phyloP scores from a whole-genome alignment of 495 filamentous ascomycete genomes.

The Entonaema liquescens region DNA sequence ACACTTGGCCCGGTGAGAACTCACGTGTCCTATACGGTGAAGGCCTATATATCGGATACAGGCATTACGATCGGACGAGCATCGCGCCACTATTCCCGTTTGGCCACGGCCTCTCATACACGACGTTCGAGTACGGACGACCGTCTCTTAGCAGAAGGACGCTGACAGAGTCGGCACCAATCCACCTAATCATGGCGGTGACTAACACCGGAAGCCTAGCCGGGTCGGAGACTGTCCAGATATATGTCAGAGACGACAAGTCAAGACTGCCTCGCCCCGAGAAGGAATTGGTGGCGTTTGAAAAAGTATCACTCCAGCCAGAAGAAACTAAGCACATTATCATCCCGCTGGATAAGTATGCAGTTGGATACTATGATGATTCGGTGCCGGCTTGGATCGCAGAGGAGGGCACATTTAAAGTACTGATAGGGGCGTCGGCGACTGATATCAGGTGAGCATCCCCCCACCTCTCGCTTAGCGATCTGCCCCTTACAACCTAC shows the following conservation, averaged over 20 bases:
- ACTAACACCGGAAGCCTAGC: constrained; percentile 71
- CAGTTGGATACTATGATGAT: constrained; percentile 84
- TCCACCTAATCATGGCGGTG: constrained; percentile 70
- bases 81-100: constrained; percentile 77
- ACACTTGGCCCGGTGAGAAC: constrained; percentile 87
- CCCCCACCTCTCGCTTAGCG: constrained; percentile 30
- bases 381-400: constrained; percentile 74
- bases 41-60: constrained; percentile 84
- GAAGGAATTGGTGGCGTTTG: constrained; percentile 82
- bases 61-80: constrained; percentile 78
- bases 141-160: constrained; percentile 61
- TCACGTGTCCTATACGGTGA: constrained; percentile 82
- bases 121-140: constrained; percentile 73
- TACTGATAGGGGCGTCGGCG: constrained; percentile 67
- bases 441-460: constrained; percentile 55
- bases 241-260: constrained; percentile 71
- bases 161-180: constrained; percentile 60
- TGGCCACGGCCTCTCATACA: constrained; percentile 85
- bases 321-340: constrained; percentile 75
- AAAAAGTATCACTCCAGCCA: constrained; percentile 74
- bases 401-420: constrained; percentile 77
- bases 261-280: constrained; percentile 70
- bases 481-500: constrained; percentile 18
- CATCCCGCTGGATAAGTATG: constrained; percentile 74
- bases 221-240: constrained; percentile 81